Percentiles rank a stretch among this genome's conserved stretches.
phyloP scores from a whole-genome alignment of 1,284 basidiomycete species.

The Athelia psychrophila region DNA sequence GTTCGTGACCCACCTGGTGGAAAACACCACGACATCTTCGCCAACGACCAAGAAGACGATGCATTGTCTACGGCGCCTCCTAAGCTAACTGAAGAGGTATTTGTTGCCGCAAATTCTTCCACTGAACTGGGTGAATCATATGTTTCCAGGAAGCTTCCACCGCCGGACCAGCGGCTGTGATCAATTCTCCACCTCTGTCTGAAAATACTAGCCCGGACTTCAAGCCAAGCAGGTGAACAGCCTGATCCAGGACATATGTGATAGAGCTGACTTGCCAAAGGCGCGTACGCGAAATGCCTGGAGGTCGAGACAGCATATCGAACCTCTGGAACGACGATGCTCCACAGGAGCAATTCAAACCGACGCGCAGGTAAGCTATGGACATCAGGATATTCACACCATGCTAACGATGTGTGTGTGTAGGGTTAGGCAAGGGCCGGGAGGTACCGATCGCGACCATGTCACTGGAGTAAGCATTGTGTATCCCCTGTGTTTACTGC shows the following conservation, averaged over 20 bases:
- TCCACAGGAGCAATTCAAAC: constrained; percentile 47
- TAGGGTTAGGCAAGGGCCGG: constrained; percentile 60
- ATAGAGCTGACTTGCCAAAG: constrained; percentile 24
- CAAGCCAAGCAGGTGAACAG: constrained; percentile 45
- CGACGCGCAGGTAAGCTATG: constrained; percentile 56
- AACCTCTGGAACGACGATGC: constrained; percentile 46
- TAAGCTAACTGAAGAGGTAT: background rate
- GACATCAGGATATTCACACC: constrained; percentile 6
- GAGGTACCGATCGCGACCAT: constrained; percentile 60
- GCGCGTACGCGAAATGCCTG: constrained; percentile 51
- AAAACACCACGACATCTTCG: constrained; percentile 14
- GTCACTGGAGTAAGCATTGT: constrained; percentile 46
- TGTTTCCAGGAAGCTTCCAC: background rate
- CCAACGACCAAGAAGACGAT: constrained; percentile 23
- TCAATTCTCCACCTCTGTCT: background rate
- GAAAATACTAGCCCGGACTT: background rate
- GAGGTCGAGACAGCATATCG: constrained; percentile 44
- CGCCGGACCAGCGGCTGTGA: background rate
- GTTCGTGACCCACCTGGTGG: background rate
- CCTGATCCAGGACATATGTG: too few relatives aligned
- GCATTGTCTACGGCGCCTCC: constrained; percentile 24
- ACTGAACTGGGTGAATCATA: background rate
- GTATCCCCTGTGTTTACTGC: constrained; percentile 3
- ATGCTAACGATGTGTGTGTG: background rate
- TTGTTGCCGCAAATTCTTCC: background rate